Evolutionary conservation across 768 basidiomycete species (phyloP), one percentile per base, ranked within the genome.

Genomic region (Lyophyllum decastes): DNA sequence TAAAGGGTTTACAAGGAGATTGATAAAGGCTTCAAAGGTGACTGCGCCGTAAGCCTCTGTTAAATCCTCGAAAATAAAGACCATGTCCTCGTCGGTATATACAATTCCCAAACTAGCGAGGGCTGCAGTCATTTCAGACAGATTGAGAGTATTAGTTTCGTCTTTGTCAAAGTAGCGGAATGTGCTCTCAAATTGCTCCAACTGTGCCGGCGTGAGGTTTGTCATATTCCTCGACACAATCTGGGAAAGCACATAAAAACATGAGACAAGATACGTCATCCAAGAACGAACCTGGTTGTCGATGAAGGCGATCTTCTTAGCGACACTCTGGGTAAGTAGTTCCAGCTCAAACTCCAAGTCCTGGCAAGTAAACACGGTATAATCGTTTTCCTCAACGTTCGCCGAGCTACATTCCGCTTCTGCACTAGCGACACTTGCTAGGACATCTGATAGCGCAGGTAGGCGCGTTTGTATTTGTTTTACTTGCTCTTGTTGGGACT

Each of bases 121-220:
- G 1, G 97, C 97, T 11, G 94, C 92, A n/a, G 89, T 84, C 83
- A 97, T 90, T 72, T 98, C 94, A 6, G 92, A 81, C 57, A 88
- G 68, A 58, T 82, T 85, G 38, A 98, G 82, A 0, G 93, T 94
- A 68, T 98, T 97, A 38, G 89, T 87, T 65, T 92, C 90, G 63
- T 98, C 95, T 60, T 86, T 86, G 73, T 98, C 96, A 66, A 99
- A 99, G 75, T 98, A 95, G 51, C 95, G 86, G 86, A 99, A 98
- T 1, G 95, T 96, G 69, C 89, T 86, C 72, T 98, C 96, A 63
- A 97, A 96, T 68, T 98, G 95, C 68, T 98, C 96, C 22, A 98
- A 79, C 68, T 95, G 94, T 14, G 94, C 95, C 0, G 97, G 95
- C 0, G 96, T 96, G 61, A 99, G 74, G 69, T 98, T 97, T 24